phyloP scores from a whole-genome alignment of 2,329 filamentous ascomycete genomes.

The Penicillium palitans region DNA sequence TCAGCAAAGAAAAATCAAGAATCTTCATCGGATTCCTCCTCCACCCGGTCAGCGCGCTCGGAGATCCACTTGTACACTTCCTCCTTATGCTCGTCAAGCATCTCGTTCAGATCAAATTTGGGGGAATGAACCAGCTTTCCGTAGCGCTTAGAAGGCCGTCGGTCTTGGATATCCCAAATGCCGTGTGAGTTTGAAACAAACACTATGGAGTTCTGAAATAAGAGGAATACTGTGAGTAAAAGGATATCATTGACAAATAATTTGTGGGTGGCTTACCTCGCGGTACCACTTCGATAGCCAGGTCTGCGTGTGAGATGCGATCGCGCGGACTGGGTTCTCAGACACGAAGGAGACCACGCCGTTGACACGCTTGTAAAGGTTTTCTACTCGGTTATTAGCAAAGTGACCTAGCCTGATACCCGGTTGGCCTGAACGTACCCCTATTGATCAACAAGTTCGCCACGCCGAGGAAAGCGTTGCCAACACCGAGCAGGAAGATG shows the following conservation, averaged over 20 bases:
- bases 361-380: constrained; percentile 65
- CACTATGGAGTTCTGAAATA: constrained; percentile 66
- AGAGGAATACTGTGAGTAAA: neutral
- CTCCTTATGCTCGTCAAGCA: constrained; percentile 55
- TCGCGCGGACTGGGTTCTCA: constrained; percentile 69
- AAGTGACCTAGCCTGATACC: neutral
- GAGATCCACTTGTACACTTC: constrained; percentile 52
- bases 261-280: constrained; percentile 45
- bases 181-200: constrained; percentile 74
- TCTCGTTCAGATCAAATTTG: constrained; percentile 53
- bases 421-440: constrained; percentile 51
- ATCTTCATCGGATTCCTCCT: constrained; percentile 29
- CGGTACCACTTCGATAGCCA: constrained; percentile 78
- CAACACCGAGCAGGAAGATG: constrained; percentile 83
- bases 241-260: neutral
- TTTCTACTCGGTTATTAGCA: constrained; percentile 39
- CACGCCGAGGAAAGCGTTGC: constrained; percentile 82
- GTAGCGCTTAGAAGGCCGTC: constrained; percentile 59
- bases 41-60: constrained; percentile 34
- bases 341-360: constrained; percentile 80
- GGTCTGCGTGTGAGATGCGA: constrained; percentile 74
- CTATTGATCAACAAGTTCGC: constrained; percentile 76
- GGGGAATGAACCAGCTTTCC: constrained; percentile 53
- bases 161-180: constrained; percentile 67
- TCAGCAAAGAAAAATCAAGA: neutral